Evolutionary conservation across 257 asterid species (phyloP).

Genomic region (Parsonsia alboflavescens): DNA sequence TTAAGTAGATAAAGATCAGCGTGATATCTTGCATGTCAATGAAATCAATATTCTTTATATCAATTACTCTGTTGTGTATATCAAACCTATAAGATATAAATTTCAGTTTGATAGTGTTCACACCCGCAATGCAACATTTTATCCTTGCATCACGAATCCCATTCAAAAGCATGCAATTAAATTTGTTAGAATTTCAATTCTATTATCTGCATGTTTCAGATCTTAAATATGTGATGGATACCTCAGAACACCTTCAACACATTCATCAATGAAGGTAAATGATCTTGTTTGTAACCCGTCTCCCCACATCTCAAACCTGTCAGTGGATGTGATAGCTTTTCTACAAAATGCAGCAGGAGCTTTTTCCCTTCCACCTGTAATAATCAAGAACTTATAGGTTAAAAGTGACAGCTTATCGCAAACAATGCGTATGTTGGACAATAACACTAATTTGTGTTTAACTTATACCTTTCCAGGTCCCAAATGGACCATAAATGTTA

Average conservation of each 20-base stretch:
- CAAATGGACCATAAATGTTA: constrained; percentile 78
- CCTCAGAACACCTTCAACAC: constrained; percentile 87
- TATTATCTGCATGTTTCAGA: not conserved
- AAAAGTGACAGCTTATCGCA: not conserved
- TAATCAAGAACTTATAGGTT: not conserved
- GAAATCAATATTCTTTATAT: not conserved
- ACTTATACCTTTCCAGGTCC: constrained; percentile 77
- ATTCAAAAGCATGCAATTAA: not conserved
- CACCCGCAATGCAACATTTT: not conserved
- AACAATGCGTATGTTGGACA: not conserved
- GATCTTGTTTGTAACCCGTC: constrained; percentile 89
- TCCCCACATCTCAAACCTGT: constrained; percentile 91
- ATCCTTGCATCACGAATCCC: not conserved
- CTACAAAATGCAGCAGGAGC: constrained; percentile 94
- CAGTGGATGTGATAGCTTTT: constrained; percentile 62
- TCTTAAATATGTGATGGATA: constrained; percentile 16
- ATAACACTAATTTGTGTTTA: not conserved
- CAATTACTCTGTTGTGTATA: not conserved
- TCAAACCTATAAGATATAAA: not conserved
- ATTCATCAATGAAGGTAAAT: constrained; percentile 81
- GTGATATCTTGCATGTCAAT: not conserved
- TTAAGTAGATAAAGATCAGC: not conserved
- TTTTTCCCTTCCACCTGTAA: constrained; percentile 78
- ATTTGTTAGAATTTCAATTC: not conserved
- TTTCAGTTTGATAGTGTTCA: not conserved